Evolutionary conservation across 2,329 filamentous ascomycete genomes (phyloP), one percentile per base, ranked within the genome.

Genomic region (Pleomassaria siparia): DNA sequence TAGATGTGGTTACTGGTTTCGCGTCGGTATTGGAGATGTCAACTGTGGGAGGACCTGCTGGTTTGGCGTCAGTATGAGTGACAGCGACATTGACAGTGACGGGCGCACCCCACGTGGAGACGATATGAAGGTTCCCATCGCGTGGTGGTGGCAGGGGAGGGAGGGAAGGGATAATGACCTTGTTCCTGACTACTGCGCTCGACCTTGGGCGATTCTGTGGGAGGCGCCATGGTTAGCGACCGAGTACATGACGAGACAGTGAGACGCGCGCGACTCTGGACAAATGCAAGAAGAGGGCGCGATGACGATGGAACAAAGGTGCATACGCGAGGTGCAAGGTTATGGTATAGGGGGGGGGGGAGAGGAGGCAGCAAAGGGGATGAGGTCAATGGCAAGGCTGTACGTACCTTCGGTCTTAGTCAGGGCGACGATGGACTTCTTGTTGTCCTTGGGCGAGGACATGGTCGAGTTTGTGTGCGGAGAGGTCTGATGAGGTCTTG

Each of bases 381-480:
- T 13, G 22, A 46, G 22, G 32, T 36, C 32, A 33, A 33, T 12
- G 20, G 30, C 15, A 33, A 29, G 35, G n/a, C 20, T 35, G 16
- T 33, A 67, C 67, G 56, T 46, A 71, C 67, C 67, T 70, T 70
- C 66, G 25, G 58, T 51, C 56, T 67, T 67, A 41, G 60, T 61
- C 48, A 60, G 56, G 44, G 54, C 51, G 47, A 60, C 54, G 54
- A 64, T 60, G 51, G 57, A 58, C 58, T 59, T 66, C 60, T 69
- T 69, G 46, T 51, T 60, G 54, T 70, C 67, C 54, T 67, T 66
- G 47, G 67, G 67, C 16, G 67, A 70, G 61, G 67, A 66, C 67
- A 71, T 71, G 37, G 59, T 71, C 51, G 66, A 63, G 53, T 60
- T 65, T 37, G 51, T 39, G 47, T 62, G 63, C 56, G 65, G 60